Percentiles rank a stretch among this genome's conserved stretches.
Evolutionary conservation across 306 rosid genomes (phyloP).

Genomic region (Prunus fruticosa): DNA sequence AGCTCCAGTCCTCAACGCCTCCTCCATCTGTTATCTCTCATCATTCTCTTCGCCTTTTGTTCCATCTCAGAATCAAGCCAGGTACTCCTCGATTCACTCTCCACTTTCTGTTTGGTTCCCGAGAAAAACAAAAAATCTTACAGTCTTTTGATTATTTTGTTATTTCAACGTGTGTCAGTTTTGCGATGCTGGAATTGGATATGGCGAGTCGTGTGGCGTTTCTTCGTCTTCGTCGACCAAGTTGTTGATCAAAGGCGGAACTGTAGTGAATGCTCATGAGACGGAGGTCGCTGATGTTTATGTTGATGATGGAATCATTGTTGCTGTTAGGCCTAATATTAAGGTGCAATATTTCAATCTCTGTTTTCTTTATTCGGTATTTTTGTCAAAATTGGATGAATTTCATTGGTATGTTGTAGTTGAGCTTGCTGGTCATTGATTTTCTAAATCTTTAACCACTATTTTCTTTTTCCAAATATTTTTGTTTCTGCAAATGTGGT

Average conservation of each 20-base stretch:
- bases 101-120: conserved; percentile 15
- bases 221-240: conserved; percentile 34
- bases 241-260: conserved; percentile 78
- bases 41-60: conserved; percentile 20
- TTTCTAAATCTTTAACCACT: too few relatives aligned
- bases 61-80: conserved; percentile 49
- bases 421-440: too few relatives aligned
- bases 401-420: too few relatives aligned
- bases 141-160: background rate
- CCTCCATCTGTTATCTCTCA: background rate
- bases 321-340: conserved; percentile 70
- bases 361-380: background rate
- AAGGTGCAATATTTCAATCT: conserved; percentile 25
- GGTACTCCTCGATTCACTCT: conserved; percentile 33
- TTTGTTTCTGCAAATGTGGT: too few relatives aligned
- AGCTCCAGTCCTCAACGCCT: background rate
- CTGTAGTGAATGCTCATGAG: conserved; percentile 76
- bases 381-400: too few relatives aligned
- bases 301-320: conserved; percentile 69
- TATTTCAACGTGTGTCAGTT: conserved; percentile 40
- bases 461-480: background rate
- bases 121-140: conserved; percentile 1
- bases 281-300: conserved; percentile 83
- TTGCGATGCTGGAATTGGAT: conserved; percentile 64
- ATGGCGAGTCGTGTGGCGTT: conserved; percentile 45